Conservation (phyloP, 495 filamentous ascomycete genomes). For the Aspergillus indologenus region DNA sequence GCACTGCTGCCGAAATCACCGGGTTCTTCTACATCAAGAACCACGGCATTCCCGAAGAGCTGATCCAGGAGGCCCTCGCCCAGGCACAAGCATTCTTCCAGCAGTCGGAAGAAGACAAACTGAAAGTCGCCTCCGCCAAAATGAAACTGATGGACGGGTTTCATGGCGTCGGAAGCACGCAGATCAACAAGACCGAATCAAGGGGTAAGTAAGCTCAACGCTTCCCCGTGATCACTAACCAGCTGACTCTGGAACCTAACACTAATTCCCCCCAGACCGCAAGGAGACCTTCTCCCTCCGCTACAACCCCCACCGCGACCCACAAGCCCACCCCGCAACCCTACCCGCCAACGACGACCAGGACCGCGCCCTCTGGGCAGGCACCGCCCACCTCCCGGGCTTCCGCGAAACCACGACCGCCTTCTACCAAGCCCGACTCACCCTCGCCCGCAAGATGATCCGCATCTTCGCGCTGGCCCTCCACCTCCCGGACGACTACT, state of each 20-base stretch:
- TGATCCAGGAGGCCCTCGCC: slow-evolving; percentile 38
- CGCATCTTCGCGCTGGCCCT: slow-evolving; percentile 50
- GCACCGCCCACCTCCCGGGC: slow-evolving; percentile 42
- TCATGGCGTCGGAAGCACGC: slow-evolving; percentile 23
- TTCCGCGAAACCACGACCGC: slow-evolving; percentile 46
- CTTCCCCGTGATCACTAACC: too few relatives aligned
- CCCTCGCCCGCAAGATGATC: slow-evolving; percentile 45
- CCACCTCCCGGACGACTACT: slow-evolving; percentile 48
- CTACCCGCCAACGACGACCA: slow-evolving; percentile 35
- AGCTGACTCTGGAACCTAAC: too few relatives aligned
- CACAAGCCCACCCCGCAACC: slow-evolving; percentile 31
- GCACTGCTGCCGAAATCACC: slow-evolving; percentile 42
- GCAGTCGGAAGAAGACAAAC: slow-evolving; percentile 39
- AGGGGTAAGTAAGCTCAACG: slow-evolving; percentile 22
- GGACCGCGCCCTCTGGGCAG: slow-evolving; percentile 45
- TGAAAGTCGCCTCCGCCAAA: slow-evolving; percentile 22
- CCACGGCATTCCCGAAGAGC: slow-evolving; percentile 47
- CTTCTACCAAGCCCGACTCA: slow-evolving; percentile 47
- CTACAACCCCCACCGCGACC: slow-evolving; percentile 47
- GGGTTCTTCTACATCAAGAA: slow-evolving; percentile 58
- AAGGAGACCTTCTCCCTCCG: slow-evolving; percentile 45
- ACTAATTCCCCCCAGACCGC: slow-evolving; percentile 19
- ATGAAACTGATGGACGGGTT: slow-evolving; percentile 34
- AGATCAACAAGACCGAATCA: slow-evolving; percentile 30
- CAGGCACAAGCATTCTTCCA: slow-evolving; percentile 45